Percentiles rank a stretch among this genome's conserved stretches.
These are phyloP conservation scores for Taiozyma sp. DNA, from an alignment of 1,139 yeast species.

Conservation along the genomic window DNA sequence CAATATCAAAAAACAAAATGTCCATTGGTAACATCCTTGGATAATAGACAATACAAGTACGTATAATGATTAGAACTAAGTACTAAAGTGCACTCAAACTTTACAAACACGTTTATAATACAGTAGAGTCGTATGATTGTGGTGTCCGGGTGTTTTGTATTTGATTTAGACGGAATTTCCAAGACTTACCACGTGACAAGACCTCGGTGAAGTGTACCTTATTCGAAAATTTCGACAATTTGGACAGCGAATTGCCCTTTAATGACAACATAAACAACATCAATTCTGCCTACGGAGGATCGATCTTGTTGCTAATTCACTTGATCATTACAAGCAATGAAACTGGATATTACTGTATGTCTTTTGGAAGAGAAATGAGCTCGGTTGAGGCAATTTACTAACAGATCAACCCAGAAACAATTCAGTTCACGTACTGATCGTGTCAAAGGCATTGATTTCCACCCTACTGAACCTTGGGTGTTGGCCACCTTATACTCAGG, in stretches of 20 bases:
- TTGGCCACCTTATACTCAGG: conserved; percentile 84
- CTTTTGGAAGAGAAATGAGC: not conserved
- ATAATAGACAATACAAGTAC: conserved; percentile 1
- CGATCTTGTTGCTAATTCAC: not conserved
- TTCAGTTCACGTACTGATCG: conserved; percentile 89
- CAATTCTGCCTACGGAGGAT: not conserved
- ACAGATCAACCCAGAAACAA: conserved; percentile 44
- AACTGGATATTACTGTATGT: conserved; percentile 16
- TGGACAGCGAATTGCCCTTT: not conserved
- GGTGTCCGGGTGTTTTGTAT: conserved; percentile 2
- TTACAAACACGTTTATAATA: too few relatives aligned
- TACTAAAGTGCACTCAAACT: not conserved
- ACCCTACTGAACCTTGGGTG: conserved; percentile 97
- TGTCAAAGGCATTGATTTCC: conserved; percentile 97
- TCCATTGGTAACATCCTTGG: conserved; percentile 21
- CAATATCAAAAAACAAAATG: conserved; percentile 10
- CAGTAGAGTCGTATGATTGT: conserved; percentile 3
- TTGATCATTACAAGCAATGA: conserved; percentile 5
- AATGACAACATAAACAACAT: not conserved
- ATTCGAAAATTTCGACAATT: not conserved
- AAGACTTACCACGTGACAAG: not conserved
- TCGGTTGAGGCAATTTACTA: conserved; percentile 6
- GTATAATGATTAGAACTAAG: not conserved
- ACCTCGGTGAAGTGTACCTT: not conserved
- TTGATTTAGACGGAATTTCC: not conserved